A percentile compares a stretch with the other conserved stretches of the same genome.
phyloP scores from a whole-genome alignment of 306 rosid species.

The Gleditsia sinensis region DNA sequence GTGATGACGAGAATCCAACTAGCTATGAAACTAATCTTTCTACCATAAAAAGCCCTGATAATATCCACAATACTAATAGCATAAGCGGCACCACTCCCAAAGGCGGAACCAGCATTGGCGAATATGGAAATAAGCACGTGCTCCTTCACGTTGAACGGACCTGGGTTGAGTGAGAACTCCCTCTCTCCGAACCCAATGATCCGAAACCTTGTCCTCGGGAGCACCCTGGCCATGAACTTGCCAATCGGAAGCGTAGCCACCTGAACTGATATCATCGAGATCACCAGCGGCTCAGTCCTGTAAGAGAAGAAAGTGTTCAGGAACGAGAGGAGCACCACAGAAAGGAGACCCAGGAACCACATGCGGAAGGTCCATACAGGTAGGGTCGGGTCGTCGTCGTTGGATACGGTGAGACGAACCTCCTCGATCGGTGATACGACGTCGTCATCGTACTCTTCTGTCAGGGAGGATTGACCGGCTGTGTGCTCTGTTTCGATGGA shows the following conservation, averaged over 20 bases:
- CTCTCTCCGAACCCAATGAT: conserved; percentile 36
- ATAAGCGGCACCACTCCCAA: conserved; percentile 62
- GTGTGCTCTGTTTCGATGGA: neutral
- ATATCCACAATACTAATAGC: conserved; percentile 61
- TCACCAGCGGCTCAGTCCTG: conserved; percentile 49
- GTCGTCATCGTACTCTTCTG: conserved; percentile 16
- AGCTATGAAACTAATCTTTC: conserved; percentile 52
- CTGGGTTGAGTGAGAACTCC: conserved; percentile 58
- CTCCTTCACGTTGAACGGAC: conserved; percentile 78
- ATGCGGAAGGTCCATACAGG: conserved; percentile 81
- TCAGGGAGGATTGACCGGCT: neutral
- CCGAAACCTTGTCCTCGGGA: conserved; percentile 40
- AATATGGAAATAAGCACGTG: conserved; percentile 74
- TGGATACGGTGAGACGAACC: conserved; percentile 60
- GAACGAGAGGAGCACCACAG: conserved; percentile 58
- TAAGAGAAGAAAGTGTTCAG: conserved; percentile 69
- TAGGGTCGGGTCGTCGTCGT: conserved; percentile 50
- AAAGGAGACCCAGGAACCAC: conserved; percentile 66
- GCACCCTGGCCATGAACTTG: conserved; percentile 55
- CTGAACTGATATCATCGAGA: conserved; percentile 60
- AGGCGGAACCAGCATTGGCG: conserved; percentile 66
- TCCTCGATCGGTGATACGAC: conserved; percentile 61
- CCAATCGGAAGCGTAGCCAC: conserved; percentile 70
- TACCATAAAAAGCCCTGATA: conserved; percentile 51
- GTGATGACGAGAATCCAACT: conserved; percentile 62